Percentiles rank a stretch among this genome's conserved stretches.
phyloP scores from a whole-genome alignment of 139 green algal genomes.

The Edaphochlamys debaryana region DNA sequence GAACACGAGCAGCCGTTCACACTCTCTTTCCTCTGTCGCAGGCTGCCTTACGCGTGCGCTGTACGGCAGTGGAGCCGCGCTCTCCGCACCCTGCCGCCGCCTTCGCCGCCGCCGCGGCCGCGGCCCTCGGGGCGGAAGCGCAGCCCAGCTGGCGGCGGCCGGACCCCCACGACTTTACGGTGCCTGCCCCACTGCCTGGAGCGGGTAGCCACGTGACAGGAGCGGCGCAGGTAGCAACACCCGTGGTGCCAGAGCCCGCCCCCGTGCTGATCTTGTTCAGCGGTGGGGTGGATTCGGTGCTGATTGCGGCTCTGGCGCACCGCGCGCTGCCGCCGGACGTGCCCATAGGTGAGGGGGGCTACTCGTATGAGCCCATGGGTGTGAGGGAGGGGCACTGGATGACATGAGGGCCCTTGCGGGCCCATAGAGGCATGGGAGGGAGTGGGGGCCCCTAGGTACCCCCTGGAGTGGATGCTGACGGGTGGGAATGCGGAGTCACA shows the following conservation, averaged over 20 bases:
- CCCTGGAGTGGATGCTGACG: too few species aligned
- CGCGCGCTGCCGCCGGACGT: conserved; percentile 56
- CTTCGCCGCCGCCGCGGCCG: not conserved
- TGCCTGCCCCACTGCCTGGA: not conserved
- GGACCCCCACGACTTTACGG: not conserved
- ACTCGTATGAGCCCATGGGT: too few species aligned
- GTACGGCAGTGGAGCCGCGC: conserved; percentile 52
- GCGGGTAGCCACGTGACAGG: too few species aligned
- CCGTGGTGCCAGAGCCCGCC: conserved; percentile 18
- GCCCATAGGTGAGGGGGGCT: conserved; percentile 51
- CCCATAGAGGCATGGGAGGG: too few species aligned
- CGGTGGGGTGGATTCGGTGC: conserved; percentile 88
- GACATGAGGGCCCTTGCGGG: too few species aligned
- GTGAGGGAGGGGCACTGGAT: too few species aligned
- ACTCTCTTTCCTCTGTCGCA: too few species aligned
- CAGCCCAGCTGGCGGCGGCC: not conserved
- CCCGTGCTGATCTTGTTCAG: conserved; percentile 89
- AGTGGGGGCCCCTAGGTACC: too few species aligned
- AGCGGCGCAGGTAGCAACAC: too few species aligned
- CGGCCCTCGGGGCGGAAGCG: not conserved
- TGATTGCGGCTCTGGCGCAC: conserved; percentile 84
- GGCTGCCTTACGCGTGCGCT: conserved; percentile 58
- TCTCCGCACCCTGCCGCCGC: not conserved
- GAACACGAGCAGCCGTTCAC: too few species aligned
- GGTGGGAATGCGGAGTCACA: too few species aligned